phyloP scores from a whole-genome alignment of 2,329 filamentous ascomycete genomes.

The Alternaria sp. region DNA sequence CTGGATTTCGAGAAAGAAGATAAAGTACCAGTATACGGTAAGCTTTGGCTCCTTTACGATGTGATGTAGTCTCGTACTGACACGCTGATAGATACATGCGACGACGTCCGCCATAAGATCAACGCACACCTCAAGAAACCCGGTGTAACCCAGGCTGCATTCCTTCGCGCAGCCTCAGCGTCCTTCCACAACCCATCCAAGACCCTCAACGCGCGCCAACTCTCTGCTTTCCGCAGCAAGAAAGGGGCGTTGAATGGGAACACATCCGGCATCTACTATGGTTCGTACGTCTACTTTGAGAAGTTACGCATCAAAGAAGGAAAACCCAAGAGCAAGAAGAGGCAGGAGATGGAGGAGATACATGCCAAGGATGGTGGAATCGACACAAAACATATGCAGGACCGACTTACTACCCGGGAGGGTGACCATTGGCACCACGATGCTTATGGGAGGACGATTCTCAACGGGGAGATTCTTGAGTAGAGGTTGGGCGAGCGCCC shows the following conservation, averaged over 20 bases:
- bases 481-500: background rate
- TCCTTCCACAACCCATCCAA: constrained; percentile 46
- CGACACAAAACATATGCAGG: constrained; percentile 5
- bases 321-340: constrained; percentile 60
- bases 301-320: constrained; percentile 60
- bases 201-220: constrained; percentile 53
- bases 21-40: constrained; percentile 57
- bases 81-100: constrained; percentile 55
- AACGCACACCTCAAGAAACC: constrained; percentile 56
- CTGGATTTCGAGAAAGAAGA: constrained; percentile 58
- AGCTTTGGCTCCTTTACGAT: background rate
- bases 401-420: background rate
- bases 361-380: constrained; percentile 7
- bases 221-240: constrained; percentile 59
- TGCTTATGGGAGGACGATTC: background rate
- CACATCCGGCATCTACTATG: constrained; percentile 59
- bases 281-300: constrained; percentile 65
- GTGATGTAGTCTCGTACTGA: background rate
- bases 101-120: constrained; percentile 65
- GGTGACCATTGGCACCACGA: background rate
- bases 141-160: constrained; percentile 59
- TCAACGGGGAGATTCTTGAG: background rate
- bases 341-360: constrained; percentile 59
- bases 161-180: constrained; percentile 58
- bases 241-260: constrained; percentile 58